These are phyloP conservation scores for Lithospermum erythrorhizon DNA, from an alignment of 257 asterid genomes.

Conservation along the genomic window DNA sequence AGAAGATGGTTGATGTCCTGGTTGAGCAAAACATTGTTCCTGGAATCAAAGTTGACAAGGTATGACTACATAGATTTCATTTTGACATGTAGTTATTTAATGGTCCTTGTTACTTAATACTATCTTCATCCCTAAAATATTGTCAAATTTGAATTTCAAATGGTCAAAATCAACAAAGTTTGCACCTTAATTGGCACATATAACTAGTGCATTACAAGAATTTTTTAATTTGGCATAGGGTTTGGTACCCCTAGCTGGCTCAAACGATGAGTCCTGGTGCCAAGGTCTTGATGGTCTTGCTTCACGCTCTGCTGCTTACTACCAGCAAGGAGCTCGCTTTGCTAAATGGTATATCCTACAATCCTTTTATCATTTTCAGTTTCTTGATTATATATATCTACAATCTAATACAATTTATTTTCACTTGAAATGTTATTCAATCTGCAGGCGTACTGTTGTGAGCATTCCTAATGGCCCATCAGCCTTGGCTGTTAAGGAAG, in stretches of 20 bases:
- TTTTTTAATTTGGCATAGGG: constrained; percentile 23
- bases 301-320: constrained; percentile 73
- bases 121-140: no score
- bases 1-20: constrained; percentile 61
- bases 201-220: no score
- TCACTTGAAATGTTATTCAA: neutral
- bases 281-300: constrained; percentile 80
- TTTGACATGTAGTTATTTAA: neutral
- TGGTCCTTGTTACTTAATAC: no score
- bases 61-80: constrained; percentile 5
- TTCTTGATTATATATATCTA: neutral
- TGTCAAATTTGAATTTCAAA: no score
- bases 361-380: neutral
- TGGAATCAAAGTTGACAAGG: constrained; percentile 66
- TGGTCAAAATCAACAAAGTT: no score
- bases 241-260: constrained; percentile 66
- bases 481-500: constrained; percentile 71
- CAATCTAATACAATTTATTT: neutral
- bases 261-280: constrained; percentile 73
- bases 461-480: constrained; percentile 72
- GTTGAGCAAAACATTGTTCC: constrained; percentile 59
- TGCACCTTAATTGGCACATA: no score
- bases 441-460: constrained; percentile 62
- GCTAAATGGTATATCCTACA: constrained; percentile 41
- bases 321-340: constrained; percentile 72